phyloP scores from a whole-genome alignment of 306 rosid genomes.

The Alnus glutinosa region DNA sequence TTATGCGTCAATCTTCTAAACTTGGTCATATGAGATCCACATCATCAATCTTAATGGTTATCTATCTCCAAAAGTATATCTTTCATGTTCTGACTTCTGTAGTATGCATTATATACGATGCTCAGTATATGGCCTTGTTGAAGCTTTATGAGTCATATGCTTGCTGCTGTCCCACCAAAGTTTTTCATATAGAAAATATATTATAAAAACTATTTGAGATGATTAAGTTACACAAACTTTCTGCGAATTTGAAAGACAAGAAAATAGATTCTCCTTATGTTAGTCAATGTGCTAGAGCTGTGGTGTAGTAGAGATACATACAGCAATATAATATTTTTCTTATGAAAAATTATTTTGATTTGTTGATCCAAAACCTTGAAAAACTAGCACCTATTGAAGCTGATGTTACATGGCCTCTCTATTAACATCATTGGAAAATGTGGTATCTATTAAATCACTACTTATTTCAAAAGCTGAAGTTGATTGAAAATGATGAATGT shows the following conservation, averaged over 20 bases:
- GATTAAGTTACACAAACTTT: too few relatives aligned
- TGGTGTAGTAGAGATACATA: too few relatives aligned
- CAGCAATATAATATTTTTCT: too few relatives aligned
- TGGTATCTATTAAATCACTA: not conserved
- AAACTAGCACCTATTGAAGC: not conserved
- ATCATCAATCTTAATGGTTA: not conserved
- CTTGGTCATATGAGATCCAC: not conserved
- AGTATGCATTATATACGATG: constrained; percentile 8
- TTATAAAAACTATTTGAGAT: not conserved
- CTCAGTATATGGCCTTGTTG: not conserved
- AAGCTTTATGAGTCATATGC: not conserved
- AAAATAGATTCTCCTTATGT: too few relatives aligned
- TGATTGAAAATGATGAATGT: too few relatives aligned
- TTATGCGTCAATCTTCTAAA: not conserved
- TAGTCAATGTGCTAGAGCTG: too few relatives aligned
- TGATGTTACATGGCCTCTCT: not conserved
- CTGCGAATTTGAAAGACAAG: too few relatives aligned
- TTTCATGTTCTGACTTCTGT: not conserved
- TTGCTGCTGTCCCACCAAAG: constrained; percentile 2
- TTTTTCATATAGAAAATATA: not conserved
- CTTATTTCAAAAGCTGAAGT: too few relatives aligned
- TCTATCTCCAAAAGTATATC: not conserved
- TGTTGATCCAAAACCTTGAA: not conserved
- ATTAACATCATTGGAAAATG: not conserved
- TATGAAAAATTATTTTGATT: not conserved